These are phyloP conservation scores for Apiospora marii DNA, from an alignment of 2,329 filamentous ascomycete species.

Conservation along the genomic window DNA sequence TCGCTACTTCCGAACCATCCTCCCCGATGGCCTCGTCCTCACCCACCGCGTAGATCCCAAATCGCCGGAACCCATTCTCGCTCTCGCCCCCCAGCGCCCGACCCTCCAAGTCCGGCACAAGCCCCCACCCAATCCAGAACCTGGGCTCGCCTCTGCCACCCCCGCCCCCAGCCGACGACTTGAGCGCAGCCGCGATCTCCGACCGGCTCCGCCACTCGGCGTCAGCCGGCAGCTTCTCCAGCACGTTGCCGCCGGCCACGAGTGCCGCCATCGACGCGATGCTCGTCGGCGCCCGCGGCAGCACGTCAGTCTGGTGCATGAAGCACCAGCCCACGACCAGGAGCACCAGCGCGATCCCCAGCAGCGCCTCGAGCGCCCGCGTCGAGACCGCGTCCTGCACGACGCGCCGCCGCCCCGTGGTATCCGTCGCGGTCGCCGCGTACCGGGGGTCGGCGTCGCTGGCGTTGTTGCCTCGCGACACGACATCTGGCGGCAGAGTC, in stretches of 20 bases:
- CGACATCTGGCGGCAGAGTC: not conserved
- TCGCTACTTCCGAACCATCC: not conserved
- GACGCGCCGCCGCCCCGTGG: slow-evolving; percentile 20
- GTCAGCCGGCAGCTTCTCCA: slow-evolving; percentile 33
- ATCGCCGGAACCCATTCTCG: slow-evolving; percentile 19
- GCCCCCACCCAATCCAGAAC: slow-evolving; percentile 18
- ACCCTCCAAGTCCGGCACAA: slow-evolving; percentile 18
- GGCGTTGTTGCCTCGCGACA: not conserved
- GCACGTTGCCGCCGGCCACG: slow-evolving; percentile 22
- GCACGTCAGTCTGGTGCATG: slow-evolving; percentile 19
- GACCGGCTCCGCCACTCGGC: not conserved
- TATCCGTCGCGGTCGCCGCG: slow-evolving; percentile 14
- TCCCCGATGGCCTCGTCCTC: not conserved
- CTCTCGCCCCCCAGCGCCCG: slow-evolving; percentile 11
- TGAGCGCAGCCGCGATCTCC: not conserved
- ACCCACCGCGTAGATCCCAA: slow-evolving; percentile 16
- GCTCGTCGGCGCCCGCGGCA: slow-evolving; percentile 20
- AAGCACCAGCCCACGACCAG: slow-evolving; percentile 20
- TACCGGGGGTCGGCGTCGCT: slow-evolving; percentile 2
- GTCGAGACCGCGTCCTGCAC: slow-evolving; percentile 28
- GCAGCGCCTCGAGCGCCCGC: slow-evolving; percentile 26
- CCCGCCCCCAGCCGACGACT: not conserved
- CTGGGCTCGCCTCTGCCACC: not conserved
- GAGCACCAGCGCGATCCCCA: slow-evolving; percentile 11
- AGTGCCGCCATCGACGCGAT: slow-evolving; percentile 23